phyloP scores from a whole-genome alignment of 352 stramenopile species.

The Peronospora destructor region DNA sequence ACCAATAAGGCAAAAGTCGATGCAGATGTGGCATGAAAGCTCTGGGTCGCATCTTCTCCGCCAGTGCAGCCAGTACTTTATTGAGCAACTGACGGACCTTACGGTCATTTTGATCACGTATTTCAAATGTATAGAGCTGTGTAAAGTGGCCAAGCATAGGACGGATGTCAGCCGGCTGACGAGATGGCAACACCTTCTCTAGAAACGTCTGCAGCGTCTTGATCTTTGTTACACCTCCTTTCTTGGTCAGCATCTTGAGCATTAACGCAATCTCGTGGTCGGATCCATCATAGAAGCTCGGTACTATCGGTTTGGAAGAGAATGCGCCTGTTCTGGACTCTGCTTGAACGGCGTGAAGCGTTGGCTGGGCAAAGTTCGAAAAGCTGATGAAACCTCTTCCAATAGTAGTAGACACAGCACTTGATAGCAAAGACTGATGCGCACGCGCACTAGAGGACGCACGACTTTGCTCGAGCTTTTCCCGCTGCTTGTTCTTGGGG shows the following conservation, averaged over 20 bases:
- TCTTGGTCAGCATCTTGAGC: slow-evolving; percentile 84
- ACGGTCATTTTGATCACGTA: slow-evolving; percentile 79
- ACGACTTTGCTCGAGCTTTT: slow-evolving; percentile 77
- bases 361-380: slow-evolving; percentile 43
- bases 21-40: slow-evolving; percentile 67
- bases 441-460: slow-evolving; percentile 74
- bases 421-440: slow-evolving; percentile 52
- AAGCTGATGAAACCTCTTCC: slow-evolving; percentile 61
- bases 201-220: slow-evolving; percentile 73
- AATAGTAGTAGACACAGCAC: slow-evolving; percentile 3
- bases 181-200: slow-evolving; percentile 49
- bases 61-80: slow-evolving; percentile 53
- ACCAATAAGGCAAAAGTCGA: slow-evolving; percentile 71
- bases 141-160: slow-evolving; percentile 70
- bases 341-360: slow-evolving; percentile 13
- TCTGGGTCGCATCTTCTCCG: slow-evolving; percentile 56
- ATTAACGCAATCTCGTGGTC: slow-evolving; percentile 72
- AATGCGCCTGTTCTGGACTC: slow-evolving; percentile 13
- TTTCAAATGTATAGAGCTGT: slow-evolving; percentile 72
- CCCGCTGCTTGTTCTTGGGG: slow-evolving; percentile 85
- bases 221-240: slow-evolving; percentile 70
- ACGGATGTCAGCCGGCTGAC: slow-evolving; percentile 50
- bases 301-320: slow-evolving; percentile 16
- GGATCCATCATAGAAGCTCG: slow-evolving; percentile 67
- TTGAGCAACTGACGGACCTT: slow-evolving; percentile 75